Evolutionary conservation across 1,284 basidiomycete genomes (phyloP), one percentile per base, ranked within the genome.

Genomic region (Trichosporon sp.): DNA sequence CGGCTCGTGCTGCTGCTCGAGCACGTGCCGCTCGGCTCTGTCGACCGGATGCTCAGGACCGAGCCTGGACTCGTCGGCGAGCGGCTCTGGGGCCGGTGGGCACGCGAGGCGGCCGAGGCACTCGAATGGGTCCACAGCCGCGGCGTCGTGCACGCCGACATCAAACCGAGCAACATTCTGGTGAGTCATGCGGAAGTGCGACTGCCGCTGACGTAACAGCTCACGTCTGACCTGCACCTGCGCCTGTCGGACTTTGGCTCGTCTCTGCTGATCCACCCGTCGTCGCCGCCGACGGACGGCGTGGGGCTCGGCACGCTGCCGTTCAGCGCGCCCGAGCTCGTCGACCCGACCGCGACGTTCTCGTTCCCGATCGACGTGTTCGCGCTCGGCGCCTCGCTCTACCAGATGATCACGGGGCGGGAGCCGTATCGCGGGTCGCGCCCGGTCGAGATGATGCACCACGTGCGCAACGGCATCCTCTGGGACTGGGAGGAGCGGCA

Each of bases 241-340:
- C 81, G 83, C 3, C 75, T 86, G 18, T 82, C 82, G 29, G 86
- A 86, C 73, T 86, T 85, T 72, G 84, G 84, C 65, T 84, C 83
- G 25, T 83, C 84, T 6, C 75, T 86, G 18, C 78, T 85, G 65
- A 77, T 85, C 35, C 76, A 82, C 21, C 77, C 81, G 1, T 68
- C 75, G 38, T 78, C 82, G 64, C 79, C 78, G 31, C 84, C 84
- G 0, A 80, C 80, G 23, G 83, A 84, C 73, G 81, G 82, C 11
- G 74, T 84, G 3, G 85, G 85, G 11, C 79, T 85, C 8, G 86
- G 86, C 31, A 86, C 86, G 0, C 78, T 85, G 2, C 77, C 83
- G 0, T 87, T 86, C 77, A 83, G 84, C 0, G 79, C 85, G 0
- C 86, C 86, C n/a, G 86, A 87, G 70, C 81, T 86, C 35, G 78